phyloP scores from a whole-genome alignment of 306 rosid species.

The Castanospermum australe region DNA sequence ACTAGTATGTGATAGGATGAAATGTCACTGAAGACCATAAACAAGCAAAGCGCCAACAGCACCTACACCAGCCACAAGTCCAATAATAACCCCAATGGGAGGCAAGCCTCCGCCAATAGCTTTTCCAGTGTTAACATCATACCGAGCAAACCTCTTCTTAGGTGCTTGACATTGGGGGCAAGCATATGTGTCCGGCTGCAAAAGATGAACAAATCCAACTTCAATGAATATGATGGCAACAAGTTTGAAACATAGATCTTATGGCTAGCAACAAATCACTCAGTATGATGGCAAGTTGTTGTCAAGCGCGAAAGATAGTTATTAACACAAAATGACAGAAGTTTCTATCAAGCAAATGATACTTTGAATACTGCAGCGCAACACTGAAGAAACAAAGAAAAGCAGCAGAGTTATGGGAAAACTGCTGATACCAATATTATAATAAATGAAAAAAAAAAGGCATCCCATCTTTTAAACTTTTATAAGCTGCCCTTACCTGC shows the following conservation, averaged over 20 bases:
- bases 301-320: background rate
- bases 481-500: constrained; percentile 48
- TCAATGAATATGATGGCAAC: background rate
- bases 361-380: background rate
- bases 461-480: background rate
- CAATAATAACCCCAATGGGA: constrained; percentile 89
- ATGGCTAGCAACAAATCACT: background rate
- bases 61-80: constrained; percentile 75
- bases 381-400: background rate
- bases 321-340: background rate
- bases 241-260: background rate
- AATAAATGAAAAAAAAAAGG: background rate
- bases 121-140: constrained; percentile 81
- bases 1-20: background rate
- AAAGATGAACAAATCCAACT: background rate
- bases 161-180: constrained; percentile 96
- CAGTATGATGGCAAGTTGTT: background rate
- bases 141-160: constrained; percentile 83
- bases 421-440: background rate
- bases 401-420: background rate
- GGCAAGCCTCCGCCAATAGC: constrained; percentile 90
- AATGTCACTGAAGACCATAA: constrained; percentile 85
- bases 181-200: constrained; percentile 68
- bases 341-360: background rate
- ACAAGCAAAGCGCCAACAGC: constrained; percentile 94